Evolutionary conservation across 179 eudicot species (phyloP).

Genomic region (Carnegiea gigantea): DNA sequence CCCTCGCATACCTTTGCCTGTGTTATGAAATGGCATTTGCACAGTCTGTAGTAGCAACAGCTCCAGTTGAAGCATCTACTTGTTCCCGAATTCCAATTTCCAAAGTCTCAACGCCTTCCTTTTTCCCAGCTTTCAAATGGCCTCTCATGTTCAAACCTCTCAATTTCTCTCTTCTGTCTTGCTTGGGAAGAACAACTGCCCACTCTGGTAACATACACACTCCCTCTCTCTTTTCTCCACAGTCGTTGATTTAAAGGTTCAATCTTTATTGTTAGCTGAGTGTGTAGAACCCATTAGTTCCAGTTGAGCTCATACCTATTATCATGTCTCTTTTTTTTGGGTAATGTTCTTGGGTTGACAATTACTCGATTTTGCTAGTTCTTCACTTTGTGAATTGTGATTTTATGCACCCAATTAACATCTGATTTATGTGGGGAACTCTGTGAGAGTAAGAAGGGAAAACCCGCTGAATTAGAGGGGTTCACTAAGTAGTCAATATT

Average conservation of each 20-base stretch:
- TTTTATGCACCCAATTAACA: too few species aligned
- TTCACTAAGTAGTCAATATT: neutral
- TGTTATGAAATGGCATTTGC: slow-evolving; percentile 29
- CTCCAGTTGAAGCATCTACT: slow-evolving; percentile 23
- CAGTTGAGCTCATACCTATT: neutral
- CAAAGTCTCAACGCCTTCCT: slow-evolving; percentile 9
- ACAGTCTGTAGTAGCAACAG: slow-evolving; percentile 6
- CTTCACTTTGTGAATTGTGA: too few species aligned
- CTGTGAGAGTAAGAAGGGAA: too few species aligned
- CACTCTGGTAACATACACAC: slow-evolving; percentile 12
- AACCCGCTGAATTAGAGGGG: neutral
- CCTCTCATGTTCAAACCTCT: slow-evolving; percentile 15
- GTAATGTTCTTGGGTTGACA: too few species aligned
- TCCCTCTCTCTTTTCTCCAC: neutral
- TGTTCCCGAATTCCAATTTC: slow-evolving; percentile 13
- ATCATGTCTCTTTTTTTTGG: too few species aligned
- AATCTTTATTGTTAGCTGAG: neutral
- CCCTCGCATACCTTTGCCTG: neutral
- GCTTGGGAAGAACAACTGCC: neutral
- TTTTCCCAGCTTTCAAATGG: slow-evolving; percentile 13
- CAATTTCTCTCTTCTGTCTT: slow-evolving; percentile 11
- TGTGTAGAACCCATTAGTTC: neutral
- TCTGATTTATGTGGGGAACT: neutral
- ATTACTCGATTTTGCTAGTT: too few species aligned
- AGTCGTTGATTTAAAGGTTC: neutral